Evolutionary conservation across 257 asterid species (phyloP).

Genomic region (Solanum rostratum): DNA sequence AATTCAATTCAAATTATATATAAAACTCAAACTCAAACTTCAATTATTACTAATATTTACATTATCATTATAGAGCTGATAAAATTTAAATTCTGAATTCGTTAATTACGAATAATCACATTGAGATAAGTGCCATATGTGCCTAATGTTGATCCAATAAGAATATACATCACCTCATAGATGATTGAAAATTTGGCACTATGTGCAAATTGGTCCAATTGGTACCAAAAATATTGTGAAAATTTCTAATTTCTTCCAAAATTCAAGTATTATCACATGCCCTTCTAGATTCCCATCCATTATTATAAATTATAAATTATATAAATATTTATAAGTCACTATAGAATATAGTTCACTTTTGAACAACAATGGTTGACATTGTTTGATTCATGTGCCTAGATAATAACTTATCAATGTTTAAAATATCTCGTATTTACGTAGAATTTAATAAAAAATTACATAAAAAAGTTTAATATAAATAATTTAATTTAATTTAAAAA

Average conservation of each 20-base stretch:
- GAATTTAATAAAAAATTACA: too few species aligned
- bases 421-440: background rate
- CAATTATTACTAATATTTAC: background rate
- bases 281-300: background rate
- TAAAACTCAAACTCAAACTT: background rate
- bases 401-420: background rate
- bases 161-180: background rate
- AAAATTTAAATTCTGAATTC: background rate
- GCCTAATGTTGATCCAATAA: background rate
- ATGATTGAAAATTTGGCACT: background rate
- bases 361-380: background rate
- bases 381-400: background rate
- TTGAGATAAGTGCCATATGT: background rate
- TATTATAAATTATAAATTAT: background rate
- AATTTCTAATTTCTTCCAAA: background rate
- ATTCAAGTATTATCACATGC: background rate
- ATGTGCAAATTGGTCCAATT: background rate
- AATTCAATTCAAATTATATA: background rate
- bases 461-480: too few species aligned
- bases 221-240: background rate
- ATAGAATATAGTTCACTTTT: background rate
- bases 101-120: background rate
- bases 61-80: rapidly evolving
- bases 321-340: background rate
- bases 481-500: too few species aligned